A percentile compares a stretch with the other conserved stretches of the same genome.
phyloP scores from a whole-genome alignment of 495 filamentous ascomycete genomes.

The Ascodesmis nigricans region DNA sequence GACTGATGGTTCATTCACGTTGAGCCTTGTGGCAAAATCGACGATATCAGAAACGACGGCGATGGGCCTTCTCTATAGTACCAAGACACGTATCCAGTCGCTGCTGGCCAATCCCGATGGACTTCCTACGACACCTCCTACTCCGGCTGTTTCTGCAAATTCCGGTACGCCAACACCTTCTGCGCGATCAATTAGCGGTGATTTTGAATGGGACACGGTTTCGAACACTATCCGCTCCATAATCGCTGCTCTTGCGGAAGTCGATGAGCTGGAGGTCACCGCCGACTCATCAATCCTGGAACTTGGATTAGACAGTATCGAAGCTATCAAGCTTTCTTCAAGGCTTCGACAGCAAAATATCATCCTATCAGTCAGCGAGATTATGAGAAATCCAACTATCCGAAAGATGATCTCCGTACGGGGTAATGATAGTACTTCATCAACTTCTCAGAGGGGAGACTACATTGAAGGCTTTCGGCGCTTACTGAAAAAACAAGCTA shows the following conservation, averaged over 20 bases:
- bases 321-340: constrained; percentile 44
- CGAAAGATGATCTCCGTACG: constrained; percentile 27
- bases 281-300: constrained; percentile 37
- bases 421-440: constrained; percentile 1
- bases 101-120: constrained; percentile 5
- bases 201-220: constrained; percentile 33
- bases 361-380: constrained; percentile 36
- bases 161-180: no score
- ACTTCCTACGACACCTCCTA: not conserved
- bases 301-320: constrained; percentile 47
- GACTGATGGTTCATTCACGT: constrained; percentile 25
- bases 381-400: constrained; percentile 50
- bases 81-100: constrained; percentile 9
- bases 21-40: constrained; percentile 32
- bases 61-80: constrained; percentile 1
- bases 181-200: no score
- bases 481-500: constrained; percentile 22
- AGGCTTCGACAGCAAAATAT: constrained; percentile 37
- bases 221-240: constrained; percentile 32
- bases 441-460: constrained; percentile 5
- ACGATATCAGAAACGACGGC: constrained; percentile 8
- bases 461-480: constrained; percentile 22
- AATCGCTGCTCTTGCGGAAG: constrained; percentile 37
- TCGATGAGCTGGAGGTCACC: constrained; percentile 28
- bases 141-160: not conserved